These are phyloP conservation scores for Boehmeria nivea DNA, from an alignment of 306 rosid genomes.

Conservation along the genomic window DNA sequence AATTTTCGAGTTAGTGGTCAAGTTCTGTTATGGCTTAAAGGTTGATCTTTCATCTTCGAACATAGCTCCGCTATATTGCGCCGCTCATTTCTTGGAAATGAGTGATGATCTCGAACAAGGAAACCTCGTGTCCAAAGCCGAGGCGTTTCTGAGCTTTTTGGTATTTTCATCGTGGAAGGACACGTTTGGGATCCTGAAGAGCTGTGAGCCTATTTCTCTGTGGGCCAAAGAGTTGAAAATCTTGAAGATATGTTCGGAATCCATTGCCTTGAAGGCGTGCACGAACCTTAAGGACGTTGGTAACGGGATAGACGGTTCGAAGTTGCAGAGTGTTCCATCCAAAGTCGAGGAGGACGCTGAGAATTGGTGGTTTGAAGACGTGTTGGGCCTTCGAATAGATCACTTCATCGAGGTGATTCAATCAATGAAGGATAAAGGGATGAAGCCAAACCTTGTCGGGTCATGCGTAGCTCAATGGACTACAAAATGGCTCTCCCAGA, in stretches of 20 bases:
- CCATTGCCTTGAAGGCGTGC: slow-evolving; percentile 67
- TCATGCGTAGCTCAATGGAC: slow-evolving; percentile 67
- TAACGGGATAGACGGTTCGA: slow-evolving; percentile 20
- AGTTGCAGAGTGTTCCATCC: slow-evolving; percentile 1
- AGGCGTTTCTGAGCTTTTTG: slow-evolving; percentile 56
- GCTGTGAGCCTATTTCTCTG: slow-evolving; percentile 52
- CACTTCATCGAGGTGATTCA: slow-evolving; percentile 70
- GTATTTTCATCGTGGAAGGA: slow-evolving; percentile 73
- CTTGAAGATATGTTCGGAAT: slow-evolving; percentile 50
- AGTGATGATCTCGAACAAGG: slow-evolving; percentile 57
- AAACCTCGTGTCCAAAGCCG: slow-evolving; percentile 61
- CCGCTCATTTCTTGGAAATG: slow-evolving; percentile 77
- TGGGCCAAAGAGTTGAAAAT: slow-evolving; percentile 58
- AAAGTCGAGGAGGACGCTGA: slow-evolving; percentile 16
- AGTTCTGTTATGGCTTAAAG: slow-evolving; percentile 81
- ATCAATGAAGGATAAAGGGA: slow-evolving; percentile 41
- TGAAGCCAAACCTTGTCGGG: slow-evolving; percentile 46
- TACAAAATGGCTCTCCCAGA: slow-evolving; percentile 46
- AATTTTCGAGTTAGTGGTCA: slow-evolving; percentile 50
- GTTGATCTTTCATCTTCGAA: slow-evolving; percentile 53
- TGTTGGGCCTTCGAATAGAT: slow-evolving; percentile 52
- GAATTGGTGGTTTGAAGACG: slow-evolving; percentile 76
- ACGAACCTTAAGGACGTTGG: slow-evolving; percentile 32
- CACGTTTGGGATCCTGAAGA: slow-evolving; percentile 58
- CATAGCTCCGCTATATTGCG: slow-evolving; percentile 52